These are phyloP conservation scores for Yamadazyma siamensis DNA, from an alignment of 1,139 yeast species.

Conservation along the genomic window DNA sequence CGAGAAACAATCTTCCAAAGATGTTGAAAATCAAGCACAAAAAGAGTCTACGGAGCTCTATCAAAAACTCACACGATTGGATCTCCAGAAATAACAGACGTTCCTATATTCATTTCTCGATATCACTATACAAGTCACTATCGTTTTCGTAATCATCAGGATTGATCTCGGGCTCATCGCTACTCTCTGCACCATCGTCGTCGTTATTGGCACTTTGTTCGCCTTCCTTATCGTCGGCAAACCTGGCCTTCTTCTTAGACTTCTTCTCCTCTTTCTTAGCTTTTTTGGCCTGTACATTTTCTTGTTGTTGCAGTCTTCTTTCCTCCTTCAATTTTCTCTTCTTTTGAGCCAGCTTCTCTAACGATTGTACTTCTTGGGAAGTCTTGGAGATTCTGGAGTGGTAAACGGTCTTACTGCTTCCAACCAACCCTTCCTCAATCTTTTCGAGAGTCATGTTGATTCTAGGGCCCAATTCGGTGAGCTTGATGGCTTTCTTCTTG, in stretches of 20 bases:
- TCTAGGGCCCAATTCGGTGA: constrained; percentile 94
- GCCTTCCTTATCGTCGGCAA: constrained; percentile 30
- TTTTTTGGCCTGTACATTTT: constrained; percentile 72
- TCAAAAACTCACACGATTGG: too few species aligned
- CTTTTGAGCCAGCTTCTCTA: constrained; percentile 67
- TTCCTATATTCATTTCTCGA: constrained; percentile 20
- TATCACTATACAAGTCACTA: constrained; percentile 47
- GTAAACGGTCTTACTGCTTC: constrained; percentile 71
- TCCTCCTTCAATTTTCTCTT: constrained; percentile 61
- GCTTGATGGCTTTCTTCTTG: constrained; percentile 83
- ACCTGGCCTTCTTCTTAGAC: constrained; percentile 63
- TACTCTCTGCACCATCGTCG: constrained; percentile 24
- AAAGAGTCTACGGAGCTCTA: too few species aligned
- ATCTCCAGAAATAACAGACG: too few species aligned
- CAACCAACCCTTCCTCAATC: constrained; percentile 88
- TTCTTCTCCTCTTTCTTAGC: constrained; percentile 72
- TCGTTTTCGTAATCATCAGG: constrained; percentile 48
- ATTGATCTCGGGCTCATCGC: constrained; percentile 24
- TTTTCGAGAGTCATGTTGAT: constrained; percentile 71
- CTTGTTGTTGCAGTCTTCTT: constrained; percentile 77
- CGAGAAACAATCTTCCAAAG: too few species aligned
- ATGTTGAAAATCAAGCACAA: too few species aligned
- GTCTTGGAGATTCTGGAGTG: constrained; percentile 70
- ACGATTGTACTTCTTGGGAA: constrained; percentile 51
- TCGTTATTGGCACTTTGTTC: constrained; percentile 23